Base-by-base conservation (phyloP, 257 asterid species). In the Solanum lycopersicoides region DNA sequence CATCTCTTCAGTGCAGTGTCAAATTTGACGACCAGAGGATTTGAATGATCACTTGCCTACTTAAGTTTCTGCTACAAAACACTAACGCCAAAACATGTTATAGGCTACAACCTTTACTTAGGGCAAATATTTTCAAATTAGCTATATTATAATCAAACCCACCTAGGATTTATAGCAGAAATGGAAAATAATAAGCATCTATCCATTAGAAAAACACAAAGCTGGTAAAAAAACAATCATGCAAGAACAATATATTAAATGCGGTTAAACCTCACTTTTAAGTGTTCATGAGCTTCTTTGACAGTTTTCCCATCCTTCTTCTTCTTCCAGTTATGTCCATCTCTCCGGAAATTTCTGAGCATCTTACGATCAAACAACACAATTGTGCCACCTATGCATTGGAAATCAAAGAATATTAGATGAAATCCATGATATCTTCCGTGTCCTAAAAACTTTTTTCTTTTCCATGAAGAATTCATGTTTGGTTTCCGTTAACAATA, bases 321-420 rank as follows among this genome's bases (percentile, higher is more conserved):
- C 95, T 97, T 97, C 95, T 95, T 95, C 99, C 99, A 95, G 87
- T 93, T 97, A 92, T 94, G 96, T 82, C 99, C 99, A 90, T 97
- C 99, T 90, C 95, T 97, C 80, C 99, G 95, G 86, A 97, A 97
- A 90, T 97, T 97, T 89, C 99, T 93, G 89, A 97, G 98, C 99
- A 91, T 93, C 95, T 97, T 97, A 56, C 99, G 97, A 92, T 97
- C 98, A 91, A 95, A 95, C 92, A 97, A 84, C 92, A 95, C 95
- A 82, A 97, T 89, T 71, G 93, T 92, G 88, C 99, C 99, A 91
- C 98, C 99, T 97, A 90, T 76, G 89, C 79, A 77, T 83, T 84
- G 63, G 85, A 72, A 44, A 44, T 47, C 35, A 88, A 86, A 45
- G 86, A 89, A 83, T 20, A 87, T 90, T 83, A 90, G 85, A 82